Base-by-base conservation (phyloP, 176 grass and related monocot genomes). In the Pharus latifolius region DNA sequence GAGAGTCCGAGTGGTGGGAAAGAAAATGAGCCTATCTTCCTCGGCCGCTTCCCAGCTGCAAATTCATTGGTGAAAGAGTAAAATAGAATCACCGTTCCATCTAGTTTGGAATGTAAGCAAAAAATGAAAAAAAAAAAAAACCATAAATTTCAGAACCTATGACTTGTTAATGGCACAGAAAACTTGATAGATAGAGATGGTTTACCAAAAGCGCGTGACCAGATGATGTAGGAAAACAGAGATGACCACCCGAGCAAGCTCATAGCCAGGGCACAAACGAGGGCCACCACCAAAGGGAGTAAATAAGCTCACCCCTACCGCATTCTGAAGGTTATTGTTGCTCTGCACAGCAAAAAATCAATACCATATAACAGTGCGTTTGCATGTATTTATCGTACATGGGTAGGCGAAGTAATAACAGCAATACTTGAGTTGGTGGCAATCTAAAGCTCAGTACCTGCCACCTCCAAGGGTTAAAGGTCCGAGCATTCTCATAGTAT, bases 401-500 rank as follows among this genome's bases (percentile, higher is more conserved):
- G 42, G 27, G 41, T 47, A 54, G 8, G 11, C 43, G 7, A 34
- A 27, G 34, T 22, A 1, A 69, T 18, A 23, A 17, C 22, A 51
- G 22, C n/a, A 58, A 51, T 22, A 31, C 47, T 47, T 15, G 47
- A 13, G 51, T 13, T 16, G 37, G 14, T 13, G 10, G 31, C 17
- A 67, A 59, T 42, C 12, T 50, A 24, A 53, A 4, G 0, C n/a
- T n/a, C n/a, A 46, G 10, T 74, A 87, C 87, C 82, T 87, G 77
- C 96, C 96, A 99, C 88, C 96, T 86, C 96, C 96, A 95, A 34
- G 96, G 96, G 62, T 99, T 65, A 42, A 99, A 99, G 4, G 72
- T 80, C 22, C 90, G 60, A 8, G 96, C 96, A 57, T 90, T 85
- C 61, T 99, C 85, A 7, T 88, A 99, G 64, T 95, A 82, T 44